These are phyloP conservation scores for Entomortierella parvispora DNA, from an alignment of 192 early-diverging fungal genomes.

Conservation along the genomic window DNA sequence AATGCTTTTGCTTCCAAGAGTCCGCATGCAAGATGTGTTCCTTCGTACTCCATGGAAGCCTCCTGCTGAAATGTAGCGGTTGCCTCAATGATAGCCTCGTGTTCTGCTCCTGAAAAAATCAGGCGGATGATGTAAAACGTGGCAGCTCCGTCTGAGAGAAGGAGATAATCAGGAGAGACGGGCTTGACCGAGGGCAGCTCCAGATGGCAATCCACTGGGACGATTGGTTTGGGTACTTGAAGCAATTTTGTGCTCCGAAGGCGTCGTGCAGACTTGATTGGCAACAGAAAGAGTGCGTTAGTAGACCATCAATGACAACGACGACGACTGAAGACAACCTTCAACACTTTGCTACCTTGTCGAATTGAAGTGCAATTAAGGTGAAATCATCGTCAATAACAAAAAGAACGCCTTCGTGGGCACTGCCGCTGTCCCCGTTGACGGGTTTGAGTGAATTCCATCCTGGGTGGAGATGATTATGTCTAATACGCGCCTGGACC, in stretches of 20 bases:
- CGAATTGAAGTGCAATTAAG: slow-evolving; percentile 46
- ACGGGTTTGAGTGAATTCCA: slow-evolving; percentile 38
- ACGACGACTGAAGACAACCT: too few relatives aligned
- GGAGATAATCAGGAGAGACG: slow-evolving; percentile 30
- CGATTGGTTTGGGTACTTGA: slow-evolving; percentile 24
- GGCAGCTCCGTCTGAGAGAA: slow-evolving; percentile 38
- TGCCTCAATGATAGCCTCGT: slow-evolving; percentile 29
- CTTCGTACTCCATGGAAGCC: background rate
- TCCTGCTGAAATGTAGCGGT: slow-evolving; percentile 14
- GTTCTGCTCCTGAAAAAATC: slow-evolving; percentile 6
- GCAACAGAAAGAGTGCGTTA: background rate
- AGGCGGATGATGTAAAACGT: slow-evolving; percentile 31
- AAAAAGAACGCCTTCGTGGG: slow-evolving; percentile 39
- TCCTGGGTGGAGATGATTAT: slow-evolving; percentile 72
- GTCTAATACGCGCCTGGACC: slow-evolving; percentile 68
- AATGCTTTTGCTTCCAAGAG: slow-evolving; percentile 43
- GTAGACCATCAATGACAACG: background rate
- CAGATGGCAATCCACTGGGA: slow-evolving; percentile 22
- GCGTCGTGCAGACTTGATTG: slow-evolving; percentile 2
- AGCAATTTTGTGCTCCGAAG: slow-evolving; percentile 33
- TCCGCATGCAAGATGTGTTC: slow-evolving; percentile 9
- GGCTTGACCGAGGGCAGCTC: slow-evolving; percentile 43
- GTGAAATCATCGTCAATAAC: slow-evolving; percentile 47
- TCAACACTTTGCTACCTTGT: too few relatives aligned
- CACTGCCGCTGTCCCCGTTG: slow-evolving; percentile 21